Conservation (phyloP, 768 basidiomycete species). For the Boletus sp. region DNA sequence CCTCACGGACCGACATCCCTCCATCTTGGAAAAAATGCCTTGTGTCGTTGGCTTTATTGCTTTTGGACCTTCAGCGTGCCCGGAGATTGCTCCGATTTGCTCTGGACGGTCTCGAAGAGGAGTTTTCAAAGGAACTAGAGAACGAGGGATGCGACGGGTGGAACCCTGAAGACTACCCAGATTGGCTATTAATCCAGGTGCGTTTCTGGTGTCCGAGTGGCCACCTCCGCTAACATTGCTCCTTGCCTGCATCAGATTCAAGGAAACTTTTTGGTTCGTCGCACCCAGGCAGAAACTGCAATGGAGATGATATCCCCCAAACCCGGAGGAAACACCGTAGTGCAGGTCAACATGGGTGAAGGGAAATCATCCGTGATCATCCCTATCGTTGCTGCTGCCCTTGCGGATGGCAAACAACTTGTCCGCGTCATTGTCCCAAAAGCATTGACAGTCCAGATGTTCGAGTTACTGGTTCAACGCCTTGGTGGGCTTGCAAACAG, state of each 20-base stretch:
- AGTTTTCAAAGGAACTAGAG: no score
- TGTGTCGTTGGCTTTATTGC: no score
- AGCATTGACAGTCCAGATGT: no score
- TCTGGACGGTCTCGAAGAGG: no score
- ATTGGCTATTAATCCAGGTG: constrained; percentile 45
- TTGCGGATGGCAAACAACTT: constrained; percentile 42
- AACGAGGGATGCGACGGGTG: constrained; percentile 16
- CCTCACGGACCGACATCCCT: no score
- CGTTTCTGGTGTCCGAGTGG: neutral
- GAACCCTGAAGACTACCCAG: constrained; percentile 21
- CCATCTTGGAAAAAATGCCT: no score
- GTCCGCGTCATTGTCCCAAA: no score
- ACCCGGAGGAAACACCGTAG: constrained; percentile 31
- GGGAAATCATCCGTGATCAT: no score
- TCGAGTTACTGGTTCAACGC: constrained; percentile 34
- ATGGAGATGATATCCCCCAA: constrained; percentile 42
- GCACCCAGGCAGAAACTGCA: constrained; percentile 38
- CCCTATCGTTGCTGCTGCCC: constrained; percentile 37
- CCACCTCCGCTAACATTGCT: neutral
- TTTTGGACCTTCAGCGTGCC: no score
- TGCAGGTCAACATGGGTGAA: no score
- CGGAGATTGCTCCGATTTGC: no score
- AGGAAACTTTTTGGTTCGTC: constrained; percentile 3
- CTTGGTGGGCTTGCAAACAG: no score
- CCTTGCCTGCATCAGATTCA: constrained; percentile 34